phyloP scores from a whole-genome alignment of 345 rosid species.

The Salix viminalis region DNA sequence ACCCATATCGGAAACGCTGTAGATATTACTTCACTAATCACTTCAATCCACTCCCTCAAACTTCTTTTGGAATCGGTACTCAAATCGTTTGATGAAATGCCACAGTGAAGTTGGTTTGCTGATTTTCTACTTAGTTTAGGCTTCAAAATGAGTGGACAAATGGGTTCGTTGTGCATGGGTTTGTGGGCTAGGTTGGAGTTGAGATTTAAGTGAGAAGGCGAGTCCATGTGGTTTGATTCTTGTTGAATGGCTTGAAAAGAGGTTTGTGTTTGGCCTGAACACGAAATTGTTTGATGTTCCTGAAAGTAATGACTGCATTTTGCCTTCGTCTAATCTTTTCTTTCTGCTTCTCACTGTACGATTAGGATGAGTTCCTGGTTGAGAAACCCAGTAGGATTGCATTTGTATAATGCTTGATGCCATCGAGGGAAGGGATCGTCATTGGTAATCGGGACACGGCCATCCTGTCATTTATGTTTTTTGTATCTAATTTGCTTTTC shows the following conservation, averaged over 20 bases:
- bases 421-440: too few species aligned
- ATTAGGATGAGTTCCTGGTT: not conserved
- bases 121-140: not conserved
- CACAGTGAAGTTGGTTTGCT: slow-evolving; percentile 32
- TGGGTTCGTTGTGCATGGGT: not conserved
- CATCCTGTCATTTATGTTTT: too few species aligned
- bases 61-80: slow-evolving; percentile 24
- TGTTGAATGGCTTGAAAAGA: not conserved
- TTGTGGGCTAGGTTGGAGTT: not conserved
- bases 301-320: slow-evolving; percentile 12
- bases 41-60: slow-evolving; percentile 62
- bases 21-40: slow-evolving; percentile 56
- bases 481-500: too few species aligned
- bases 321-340: not conserved
- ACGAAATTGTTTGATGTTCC: not conserved
- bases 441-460: too few species aligned
- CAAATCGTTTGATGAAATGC: slow-evolving; percentile 50
- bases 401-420: too few species aligned
- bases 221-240: not conserved
- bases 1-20: slow-evolving; percentile 89
- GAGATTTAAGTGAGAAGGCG: slow-evolving; percentile 1
- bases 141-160: not conserved
- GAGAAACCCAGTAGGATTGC: too few species aligned
- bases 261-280: not conserved
- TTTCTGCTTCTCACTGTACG: not conserved